Conservation (phyloP, 805 yeast species). For the Teunomyces cretensis region DNA sequence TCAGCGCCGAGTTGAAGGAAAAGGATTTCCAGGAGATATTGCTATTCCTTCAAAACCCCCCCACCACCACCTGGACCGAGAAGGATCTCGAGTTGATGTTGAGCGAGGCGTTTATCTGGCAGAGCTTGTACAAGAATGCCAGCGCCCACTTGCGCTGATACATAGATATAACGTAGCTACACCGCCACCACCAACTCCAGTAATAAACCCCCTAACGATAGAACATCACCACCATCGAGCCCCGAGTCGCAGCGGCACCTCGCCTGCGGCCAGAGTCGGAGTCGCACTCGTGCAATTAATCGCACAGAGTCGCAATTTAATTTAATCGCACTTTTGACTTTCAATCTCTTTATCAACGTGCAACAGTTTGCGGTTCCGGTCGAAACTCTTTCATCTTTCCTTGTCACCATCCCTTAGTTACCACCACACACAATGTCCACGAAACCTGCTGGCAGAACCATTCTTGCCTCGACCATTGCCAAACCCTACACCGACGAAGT, state of each 20-base stretch:
- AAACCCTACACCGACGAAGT: constrained; percentile 79
- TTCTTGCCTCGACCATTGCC: constrained; percentile 85
- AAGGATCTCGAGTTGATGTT: constrained; percentile 87
- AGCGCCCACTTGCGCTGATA: constrained; percentile 69
- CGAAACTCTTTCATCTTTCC: neutral
- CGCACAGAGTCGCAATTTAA: neutral
- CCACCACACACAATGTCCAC: constrained; percentile 7
- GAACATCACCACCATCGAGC: neutral
- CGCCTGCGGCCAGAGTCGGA: neutral
- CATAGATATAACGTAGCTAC: no score
- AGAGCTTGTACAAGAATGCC: constrained; percentile 85
- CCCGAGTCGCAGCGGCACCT: constrained; percentile 6
- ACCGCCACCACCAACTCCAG: no score
- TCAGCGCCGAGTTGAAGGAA: constrained; percentile 71
- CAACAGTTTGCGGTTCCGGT: neutral
- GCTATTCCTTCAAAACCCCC: constrained; percentile 87
- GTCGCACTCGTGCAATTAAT: neutral
- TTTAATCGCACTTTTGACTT: neutral
- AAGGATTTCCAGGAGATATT: constrained; percentile 96
- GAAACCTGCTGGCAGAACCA: constrained; percentile 71
- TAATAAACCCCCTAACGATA: no score
- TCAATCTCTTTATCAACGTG: constrained; percentile 1
- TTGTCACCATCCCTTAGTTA: neutral
- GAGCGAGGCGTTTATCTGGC: constrained; percentile 98
- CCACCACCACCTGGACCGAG: constrained; percentile 82